Evolutionary conservation across 2,329 filamentous ascomycete species (phyloP), one percentile per base, ranked within the genome.

Genomic region (Macrophomina phaseolina): DNA sequence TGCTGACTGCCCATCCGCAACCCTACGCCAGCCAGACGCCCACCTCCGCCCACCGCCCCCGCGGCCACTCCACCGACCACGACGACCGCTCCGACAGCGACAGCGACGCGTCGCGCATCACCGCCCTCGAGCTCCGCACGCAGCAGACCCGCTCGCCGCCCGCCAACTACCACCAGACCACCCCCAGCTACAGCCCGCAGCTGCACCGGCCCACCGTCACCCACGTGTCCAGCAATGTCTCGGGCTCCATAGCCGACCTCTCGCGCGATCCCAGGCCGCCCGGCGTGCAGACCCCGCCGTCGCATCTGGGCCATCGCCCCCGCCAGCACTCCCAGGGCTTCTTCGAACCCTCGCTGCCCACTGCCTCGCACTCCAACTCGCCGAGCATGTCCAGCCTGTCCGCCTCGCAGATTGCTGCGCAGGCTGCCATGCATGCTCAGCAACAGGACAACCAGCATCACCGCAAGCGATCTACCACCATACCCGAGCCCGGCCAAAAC

Each of bases 351-450:
- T 89, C 86, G 28, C 81, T 94, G 56, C 90, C 91, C 28, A 89
- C 87, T 2, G 86, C 86, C 53, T 84, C 80, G 71, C 81, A 79
- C 2, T 87, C 86, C 70, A 88, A 85, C 28, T 75, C 80, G 86
- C 64, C 83, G 82, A 32, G 82, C 86, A 75, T 77, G 73, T 80
- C 81, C 69, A 79, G 79, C 40, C 73, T 88, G 78, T 78, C 80
- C 79, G 88, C 91, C n/a, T 92, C 90, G 77, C 90, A 92, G 77
- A 92, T 93, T 70, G 91, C 91, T 46, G 91, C 91, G 18, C 91
- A 93, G 78, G 89, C 91, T 9, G 91, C 91, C 65, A 88, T 91
- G 73, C 88, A 92, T 81, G 86, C 87, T 40, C 48, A 51, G 38
- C 16, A 28, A 12, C 86, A 89, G 73, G 84, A 86, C 73, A 81